A percentile compares a stretch with the other conserved stretches of the same genome.
phyloP scores from a whole-genome alignment of 495 filamentous ascomycete species.

The Penicillium soppii region DNA sequence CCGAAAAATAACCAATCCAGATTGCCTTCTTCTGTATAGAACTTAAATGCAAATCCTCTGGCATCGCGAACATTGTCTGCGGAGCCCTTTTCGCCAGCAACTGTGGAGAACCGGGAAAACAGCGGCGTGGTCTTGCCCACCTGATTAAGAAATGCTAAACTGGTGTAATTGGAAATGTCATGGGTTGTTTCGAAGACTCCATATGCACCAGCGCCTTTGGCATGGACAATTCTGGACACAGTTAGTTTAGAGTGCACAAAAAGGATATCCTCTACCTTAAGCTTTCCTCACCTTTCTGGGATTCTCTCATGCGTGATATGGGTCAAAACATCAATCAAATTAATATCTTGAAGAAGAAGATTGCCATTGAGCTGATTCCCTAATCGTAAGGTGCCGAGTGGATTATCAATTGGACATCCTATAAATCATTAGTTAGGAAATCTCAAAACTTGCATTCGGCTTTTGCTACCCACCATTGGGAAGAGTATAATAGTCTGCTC shows the following conservation, averaged over 20 bases:
- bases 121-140: constrained; percentile 58
- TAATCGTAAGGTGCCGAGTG: neutral
- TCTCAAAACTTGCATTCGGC: neutral
- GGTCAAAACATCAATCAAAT: constrained; percentile 40
- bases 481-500: neutral
- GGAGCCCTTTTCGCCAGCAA: constrained; percentile 57
- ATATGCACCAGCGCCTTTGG: constrained; percentile 48
- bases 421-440: neutral
- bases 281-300: constrained; percentile 15
- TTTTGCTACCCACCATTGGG: neutral
- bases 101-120: constrained; percentile 60
- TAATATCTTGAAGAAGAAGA: constrained; percentile 20
- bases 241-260: neutral
- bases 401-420: neutral
- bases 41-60: constrained; percentile 62
- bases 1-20: constrained; percentile 64
- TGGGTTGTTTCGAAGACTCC: constrained; percentile 55
- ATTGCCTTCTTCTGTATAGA: constrained; percentile 73
- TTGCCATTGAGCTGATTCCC: neutral
- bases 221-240: constrained; percentile 49
- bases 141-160: constrained; percentile 67
- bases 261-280: neutral
- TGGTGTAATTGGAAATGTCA: constrained; percentile 57
- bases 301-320: constrained; percentile 50
- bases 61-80: constrained; percentile 59